Conservation (phyloP, 2,329 filamentous ascomycete genomes). For the Phaeosphaeria sp. region DNA sequence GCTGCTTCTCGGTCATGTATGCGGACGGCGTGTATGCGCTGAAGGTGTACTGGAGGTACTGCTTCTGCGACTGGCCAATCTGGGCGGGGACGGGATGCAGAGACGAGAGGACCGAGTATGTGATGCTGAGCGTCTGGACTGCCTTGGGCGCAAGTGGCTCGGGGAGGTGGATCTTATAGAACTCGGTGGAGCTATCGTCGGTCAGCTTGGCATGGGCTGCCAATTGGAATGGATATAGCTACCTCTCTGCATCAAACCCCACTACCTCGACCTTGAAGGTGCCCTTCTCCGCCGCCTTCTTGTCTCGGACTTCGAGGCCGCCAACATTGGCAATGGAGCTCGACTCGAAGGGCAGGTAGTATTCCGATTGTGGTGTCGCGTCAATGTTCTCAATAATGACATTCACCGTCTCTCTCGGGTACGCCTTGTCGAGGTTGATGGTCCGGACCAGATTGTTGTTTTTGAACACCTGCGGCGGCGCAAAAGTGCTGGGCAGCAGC, state of each 20-base stretch:
- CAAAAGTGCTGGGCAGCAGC: constrained; percentile 66
- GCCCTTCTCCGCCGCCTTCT: constrained; percentile 74
- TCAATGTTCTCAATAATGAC: constrained; percentile 91
- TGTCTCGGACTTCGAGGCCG: constrained; percentile 89
- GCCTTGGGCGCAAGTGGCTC: constrained; percentile 74
- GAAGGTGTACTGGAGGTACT: constrained; percentile 86
- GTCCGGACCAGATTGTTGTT: constrained; percentile 90
- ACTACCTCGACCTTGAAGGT: constrained; percentile 74
- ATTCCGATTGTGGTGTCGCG: constrained; percentile 79
- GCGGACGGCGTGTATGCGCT: constrained; percentile 83
- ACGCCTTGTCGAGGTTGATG: constrained; percentile 92
- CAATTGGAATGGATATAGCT: constrained; percentile 4
- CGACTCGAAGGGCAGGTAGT: constrained; percentile 86
- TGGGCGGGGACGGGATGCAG: constrained; percentile 79
- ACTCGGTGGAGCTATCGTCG: constrained; percentile 60
- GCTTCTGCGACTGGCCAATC: constrained; percentile 83
- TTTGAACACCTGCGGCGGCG: constrained; percentile 88
- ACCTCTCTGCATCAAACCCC: constrained; percentile 64
- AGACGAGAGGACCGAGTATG: constrained; percentile 80
- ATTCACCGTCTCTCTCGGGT: constrained; percentile 88
- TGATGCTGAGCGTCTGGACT: constrained; percentile 87
- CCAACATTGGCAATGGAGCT: constrained; percentile 78
- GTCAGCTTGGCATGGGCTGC: constrained; percentile 3
- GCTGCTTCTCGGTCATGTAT: constrained; percentile 89
- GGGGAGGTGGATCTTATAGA: constrained; percentile 83